These are phyloP conservation scores for Silene conica DNA, from an alignment of 148 eudicot genomes.

Conservation along the genomic window DNA sequence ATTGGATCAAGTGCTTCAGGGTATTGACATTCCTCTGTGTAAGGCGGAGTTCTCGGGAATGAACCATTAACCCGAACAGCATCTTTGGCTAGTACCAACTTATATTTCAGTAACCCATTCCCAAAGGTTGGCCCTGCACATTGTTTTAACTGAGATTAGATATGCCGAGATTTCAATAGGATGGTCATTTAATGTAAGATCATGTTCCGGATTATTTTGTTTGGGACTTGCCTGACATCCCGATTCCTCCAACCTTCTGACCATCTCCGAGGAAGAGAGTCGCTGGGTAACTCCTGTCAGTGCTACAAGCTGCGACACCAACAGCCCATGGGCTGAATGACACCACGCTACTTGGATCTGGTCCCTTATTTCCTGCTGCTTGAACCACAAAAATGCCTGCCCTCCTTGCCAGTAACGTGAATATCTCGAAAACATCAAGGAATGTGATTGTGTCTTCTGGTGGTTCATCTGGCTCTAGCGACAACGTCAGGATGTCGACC, in stretches of 20 bases:
- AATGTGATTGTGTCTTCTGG: conserved; percentile 72
- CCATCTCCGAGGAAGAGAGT: conserved; percentile 72
- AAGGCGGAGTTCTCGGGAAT: conserved; percentile 60
- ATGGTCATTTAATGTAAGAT: not conserved
- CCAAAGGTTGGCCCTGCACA: conserved; percentile 64
- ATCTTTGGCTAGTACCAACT: conserved; percentile 78
- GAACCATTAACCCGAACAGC: conserved; percentile 51
- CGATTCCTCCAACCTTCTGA: conserved; percentile 54
- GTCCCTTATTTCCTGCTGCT: conserved; percentile 88
- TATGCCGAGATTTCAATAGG: not conserved
- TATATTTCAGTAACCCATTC: conserved; percentile 49
- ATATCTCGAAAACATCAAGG: conserved; percentile 72
- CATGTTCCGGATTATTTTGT: not conserved
- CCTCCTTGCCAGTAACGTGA: conserved; percentile 63
- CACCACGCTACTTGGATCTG: conserved; percentile 50
- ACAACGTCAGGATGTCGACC: conserved; percentile 71
- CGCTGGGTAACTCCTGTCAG: conserved; percentile 60
- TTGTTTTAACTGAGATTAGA: not conserved
- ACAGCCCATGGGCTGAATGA: conserved; percentile 94
- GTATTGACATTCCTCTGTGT: conserved; percentile 74
- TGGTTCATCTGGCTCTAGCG: conserved; percentile 91
- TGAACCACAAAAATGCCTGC: conserved; percentile 90
- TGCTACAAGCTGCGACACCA: conserved; percentile 66
- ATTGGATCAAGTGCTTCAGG: conserved; percentile 74
- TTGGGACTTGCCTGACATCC: conserved; percentile 60